These are phyloP conservation scores for Vaccinium macrocarpon DNA, from an alignment of 148 eudicot species.

Conservation along the genomic window DNA sequence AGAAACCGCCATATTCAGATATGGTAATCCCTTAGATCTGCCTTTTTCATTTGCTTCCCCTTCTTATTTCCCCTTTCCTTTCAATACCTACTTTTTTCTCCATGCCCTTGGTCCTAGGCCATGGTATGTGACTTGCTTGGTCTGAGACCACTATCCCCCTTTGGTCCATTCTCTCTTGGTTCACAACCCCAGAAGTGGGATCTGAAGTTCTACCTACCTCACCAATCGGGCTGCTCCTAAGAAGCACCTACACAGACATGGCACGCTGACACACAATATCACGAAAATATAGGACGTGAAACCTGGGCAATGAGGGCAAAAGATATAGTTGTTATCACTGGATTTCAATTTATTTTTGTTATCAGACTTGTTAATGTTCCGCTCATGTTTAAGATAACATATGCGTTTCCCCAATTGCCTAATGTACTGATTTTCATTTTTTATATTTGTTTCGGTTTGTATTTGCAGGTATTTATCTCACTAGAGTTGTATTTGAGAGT, in stretches of 20 bases:
- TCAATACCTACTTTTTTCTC: not conserved
- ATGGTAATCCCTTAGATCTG: constrained; percentile 39
- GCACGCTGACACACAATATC: not conserved
- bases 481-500: constrained; percentile 48
- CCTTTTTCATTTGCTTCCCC: not conserved
- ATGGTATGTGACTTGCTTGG: not conserved
- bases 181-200: not conserved
- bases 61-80: not conserved
- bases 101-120: constrained; percentile 7
- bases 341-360: not conserved
- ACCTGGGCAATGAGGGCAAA: not conserved
- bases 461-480: constrained; percentile 71
- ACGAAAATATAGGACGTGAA: not conserved
- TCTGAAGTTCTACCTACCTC: not conserved
- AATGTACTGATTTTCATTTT: not conserved
- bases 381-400: not conserved
- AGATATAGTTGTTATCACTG: not conserved
- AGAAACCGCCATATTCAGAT: constrained; percentile 76
- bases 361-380: not conserved
- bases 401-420: not conserved
- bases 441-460: not conserved
- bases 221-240: not conserved
- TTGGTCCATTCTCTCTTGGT: not conserved
- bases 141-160: not conserved
- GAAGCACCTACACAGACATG: not conserved